A percentile compares a stretch with the other conserved stretches of the same genome.
These are phyloP conservation scores for Astraeus odoratus DNA, from an alignment of 768 basidiomycete genomes.

Conservation along the genomic window DNA sequence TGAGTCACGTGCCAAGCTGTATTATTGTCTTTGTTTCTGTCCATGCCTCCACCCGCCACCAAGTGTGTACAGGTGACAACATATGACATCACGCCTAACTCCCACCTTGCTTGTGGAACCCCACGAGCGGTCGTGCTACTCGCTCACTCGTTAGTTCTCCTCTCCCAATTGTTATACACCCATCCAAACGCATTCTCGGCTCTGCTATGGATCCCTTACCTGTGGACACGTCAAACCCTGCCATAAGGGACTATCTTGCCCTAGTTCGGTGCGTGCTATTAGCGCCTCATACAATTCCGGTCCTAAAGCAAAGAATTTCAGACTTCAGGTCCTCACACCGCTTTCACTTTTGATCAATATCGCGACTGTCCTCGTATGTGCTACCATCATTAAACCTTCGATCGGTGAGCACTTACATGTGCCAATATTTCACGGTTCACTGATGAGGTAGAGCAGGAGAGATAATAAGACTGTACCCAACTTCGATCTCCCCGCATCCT, in stretches of 20 bases:
- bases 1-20: no score
- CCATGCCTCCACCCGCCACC: no score
- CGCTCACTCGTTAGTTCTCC: background rate
- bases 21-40: no score
- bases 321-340: slow-evolving; percentile 84
- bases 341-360: slow-evolving; percentile 79
- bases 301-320: slow-evolving; percentile 9
- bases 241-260: slow-evolving; percentile 57
- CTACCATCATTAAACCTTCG: slow-evolving; percentile 58
- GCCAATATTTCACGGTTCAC: background rate
- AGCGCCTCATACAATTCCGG: no score
- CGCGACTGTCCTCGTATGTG: slow-evolving; percentile 62
- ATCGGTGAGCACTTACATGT: slow-evolving; percentile 33
- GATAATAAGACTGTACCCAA: slow-evolving; percentile 49
- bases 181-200: background rate
- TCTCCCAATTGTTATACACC: background rate
- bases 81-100: no score
- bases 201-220: slow-evolving; percentile 47
- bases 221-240: slow-evolving; percentile 52
- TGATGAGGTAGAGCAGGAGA: slow-evolving; percentile 31
- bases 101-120: no score
- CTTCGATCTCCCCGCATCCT: slow-evolving; percentile 64
- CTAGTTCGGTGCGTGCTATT: slow-evolving; percentile 43
- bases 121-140: no score
- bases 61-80: no score